These are phyloP conservation scores for Hyaloscypha finlandica DNA, from an alignment of 495 filamentous ascomycete genomes.

Conservation along the genomic window DNA sequence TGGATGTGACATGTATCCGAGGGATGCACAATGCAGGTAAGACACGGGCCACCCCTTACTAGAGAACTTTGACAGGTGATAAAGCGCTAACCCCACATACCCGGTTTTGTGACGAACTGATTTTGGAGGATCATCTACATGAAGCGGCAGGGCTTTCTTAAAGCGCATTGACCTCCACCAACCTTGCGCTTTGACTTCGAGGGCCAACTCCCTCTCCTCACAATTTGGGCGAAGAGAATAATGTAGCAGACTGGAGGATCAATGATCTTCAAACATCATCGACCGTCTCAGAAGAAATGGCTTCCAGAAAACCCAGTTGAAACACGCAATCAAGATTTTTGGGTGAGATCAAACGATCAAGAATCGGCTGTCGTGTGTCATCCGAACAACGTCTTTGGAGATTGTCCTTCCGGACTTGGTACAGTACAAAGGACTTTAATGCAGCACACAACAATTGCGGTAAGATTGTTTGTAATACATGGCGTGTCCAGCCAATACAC, in stretches of 20 bases:
- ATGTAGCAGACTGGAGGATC: neutral
- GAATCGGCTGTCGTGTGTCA: neutral
- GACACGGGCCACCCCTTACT: neutral
- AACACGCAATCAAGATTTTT: neutral
- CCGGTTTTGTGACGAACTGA: constrained; percentile 2
- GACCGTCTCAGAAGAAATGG: neutral
- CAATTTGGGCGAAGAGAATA: neutral
- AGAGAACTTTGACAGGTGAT: neutral
- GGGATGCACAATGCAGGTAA: neutral
- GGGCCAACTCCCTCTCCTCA: neutral
- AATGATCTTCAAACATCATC: neutral
- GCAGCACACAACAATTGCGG: neutral
- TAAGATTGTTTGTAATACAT: neutral
- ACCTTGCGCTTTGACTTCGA: neutral
- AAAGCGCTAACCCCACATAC: neutral
- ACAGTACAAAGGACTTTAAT: neutral
- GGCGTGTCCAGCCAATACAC: neutral
- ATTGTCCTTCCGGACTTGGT: neutral
- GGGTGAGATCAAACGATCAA: neutral
- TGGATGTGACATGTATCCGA: neutral
- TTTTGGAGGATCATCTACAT: neutral
- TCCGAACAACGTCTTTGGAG: neutral
- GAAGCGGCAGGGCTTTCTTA: neutral
- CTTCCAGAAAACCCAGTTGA: neutral
- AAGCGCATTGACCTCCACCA: constrained; percentile 3